phyloP scores from a whole-genome alignment of 108 stramenopile species.

The Nannochloropsis granulata region DNA sequence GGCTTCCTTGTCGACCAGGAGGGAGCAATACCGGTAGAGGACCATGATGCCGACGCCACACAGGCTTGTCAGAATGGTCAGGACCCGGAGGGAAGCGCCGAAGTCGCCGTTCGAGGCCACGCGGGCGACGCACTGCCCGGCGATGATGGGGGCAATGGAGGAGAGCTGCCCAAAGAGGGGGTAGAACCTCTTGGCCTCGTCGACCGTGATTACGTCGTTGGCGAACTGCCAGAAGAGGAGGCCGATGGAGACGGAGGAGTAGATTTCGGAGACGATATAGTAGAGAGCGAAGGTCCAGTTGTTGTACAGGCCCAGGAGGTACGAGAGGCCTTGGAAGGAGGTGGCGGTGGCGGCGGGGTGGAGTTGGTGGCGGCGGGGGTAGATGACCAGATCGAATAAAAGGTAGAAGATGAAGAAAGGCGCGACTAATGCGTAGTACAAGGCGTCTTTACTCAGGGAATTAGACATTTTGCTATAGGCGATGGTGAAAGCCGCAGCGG shows the following conservation, averaged over 20 bases:
- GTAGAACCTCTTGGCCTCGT: constrained; percentile 81
- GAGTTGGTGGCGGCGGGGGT: constrained; percentile 54
- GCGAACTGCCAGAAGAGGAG: constrained; percentile 94
- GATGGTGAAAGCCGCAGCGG: constrained; percentile 34
- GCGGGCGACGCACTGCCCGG: constrained; percentile 67
- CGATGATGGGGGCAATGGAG: constrained; percentile 67
- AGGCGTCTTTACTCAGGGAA: constrained; percentile 52
- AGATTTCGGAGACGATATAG: constrained; percentile 80
- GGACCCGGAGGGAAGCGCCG: constrained; percentile 50
- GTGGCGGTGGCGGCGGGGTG: constrained; percentile 57
- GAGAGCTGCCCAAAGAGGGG: constrained; percentile 89
- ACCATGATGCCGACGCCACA: constrained; percentile 61
- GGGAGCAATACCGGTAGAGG: constrained; percentile 52
- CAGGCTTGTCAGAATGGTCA: constrained; percentile 54
- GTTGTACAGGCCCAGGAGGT: constrained; percentile 52
- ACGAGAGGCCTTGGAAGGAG: constrained; percentile 40
- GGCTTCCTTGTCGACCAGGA: constrained; percentile 43
- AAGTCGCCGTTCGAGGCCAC: constrained; percentile 34
- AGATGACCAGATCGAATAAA: constrained; percentile 63
- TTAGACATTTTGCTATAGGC: constrained; percentile 73
- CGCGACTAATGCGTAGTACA: constrained; percentile 73
- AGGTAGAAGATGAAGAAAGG: constrained; percentile 84
- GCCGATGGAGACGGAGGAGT: constrained; percentile 82
- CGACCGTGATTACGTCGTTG: constrained; percentile 75
- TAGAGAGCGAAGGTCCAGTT: constrained; percentile 84